Evolutionary conservation across 2,329 filamentous ascomycete genomes (phyloP).

Genomic region (Cordyceps cicadae): DNA sequence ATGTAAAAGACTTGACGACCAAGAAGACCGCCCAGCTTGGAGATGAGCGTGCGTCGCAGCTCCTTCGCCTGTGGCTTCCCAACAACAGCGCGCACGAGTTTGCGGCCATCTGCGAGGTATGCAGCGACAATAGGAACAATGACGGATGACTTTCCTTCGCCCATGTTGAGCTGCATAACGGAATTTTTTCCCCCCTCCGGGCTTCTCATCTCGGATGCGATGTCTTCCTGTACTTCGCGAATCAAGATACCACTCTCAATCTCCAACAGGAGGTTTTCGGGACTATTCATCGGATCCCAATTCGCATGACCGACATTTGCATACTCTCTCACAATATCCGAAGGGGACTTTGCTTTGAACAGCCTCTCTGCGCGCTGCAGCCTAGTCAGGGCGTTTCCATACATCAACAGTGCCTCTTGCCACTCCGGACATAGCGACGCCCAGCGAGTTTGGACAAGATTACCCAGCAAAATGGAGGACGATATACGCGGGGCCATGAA

Average conservation of each 20-base stretch:
- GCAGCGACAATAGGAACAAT: conserved; percentile 58
- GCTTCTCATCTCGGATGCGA: conserved; percentile 48
- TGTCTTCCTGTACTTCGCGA: conserved; percentile 48
- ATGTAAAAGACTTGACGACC: conserved; percentile 46
- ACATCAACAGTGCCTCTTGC: not conserved
- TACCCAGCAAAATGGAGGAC: not conserved
- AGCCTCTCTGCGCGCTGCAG: not conserved
- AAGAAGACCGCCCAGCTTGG: conserved; percentile 47
- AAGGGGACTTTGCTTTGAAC: not conserved
- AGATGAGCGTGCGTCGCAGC: conserved; percentile 47
- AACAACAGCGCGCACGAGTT: conserved; percentile 50
- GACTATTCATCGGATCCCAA: conserved; percentile 18
- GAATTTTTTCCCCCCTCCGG: conserved; percentile 34
- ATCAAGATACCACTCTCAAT: conserved; percentile 56
- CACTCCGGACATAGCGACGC: not conserved
- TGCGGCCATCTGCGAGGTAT: conserved; percentile 39
- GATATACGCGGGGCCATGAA: conserved; percentile 3
- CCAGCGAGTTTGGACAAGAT: not conserved
- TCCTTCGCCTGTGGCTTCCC: conserved; percentile 53
- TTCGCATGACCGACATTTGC: not conserved
- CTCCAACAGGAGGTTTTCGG: conserved; percentile 58
- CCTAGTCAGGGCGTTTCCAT: not conserved
- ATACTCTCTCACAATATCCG: not conserved
- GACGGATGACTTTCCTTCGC: conserved; percentile 60
- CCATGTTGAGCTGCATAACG: conserved; percentile 63